A percentile compares a stretch with the other conserved stretches of the same genome.
Evolutionary conservation across 176 grass and related monocot genomes (phyloP).

Genomic region (Coix lacrymajobi): DNA sequence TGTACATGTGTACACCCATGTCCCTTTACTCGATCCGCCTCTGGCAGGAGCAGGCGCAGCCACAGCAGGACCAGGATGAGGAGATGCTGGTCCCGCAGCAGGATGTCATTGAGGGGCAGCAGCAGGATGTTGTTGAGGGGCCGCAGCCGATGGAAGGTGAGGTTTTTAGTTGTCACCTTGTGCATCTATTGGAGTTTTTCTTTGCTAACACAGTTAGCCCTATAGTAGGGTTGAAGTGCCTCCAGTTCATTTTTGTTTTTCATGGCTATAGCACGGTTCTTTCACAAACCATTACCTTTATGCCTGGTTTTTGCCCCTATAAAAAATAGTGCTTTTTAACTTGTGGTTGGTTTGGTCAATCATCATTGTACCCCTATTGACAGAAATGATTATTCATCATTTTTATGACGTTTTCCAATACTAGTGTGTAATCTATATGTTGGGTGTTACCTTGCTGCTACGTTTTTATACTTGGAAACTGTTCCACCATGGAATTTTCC

Average conservation of each 20-base stretch:
- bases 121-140: slow-evolving; percentile 40
- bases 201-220: not conserved
- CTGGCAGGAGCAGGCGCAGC: slow-evolving; percentile 38
- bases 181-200: not conserved
- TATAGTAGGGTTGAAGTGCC: not conserved
- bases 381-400: not conserved
- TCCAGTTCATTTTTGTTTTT: not conserved
- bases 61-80: slow-evolving; percentile 43
- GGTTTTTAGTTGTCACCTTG: not conserved
- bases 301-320: not conserved
- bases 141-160: slow-evolving; percentile 67
- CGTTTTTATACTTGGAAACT: not conserved
- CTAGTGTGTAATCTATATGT: not conserved
- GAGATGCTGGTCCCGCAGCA: slow-evolving; percentile 57
- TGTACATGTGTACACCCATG: too few species aligned
- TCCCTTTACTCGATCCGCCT: too few species aligned
- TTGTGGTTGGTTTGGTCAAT: not conserved
- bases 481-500: not conserved
- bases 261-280: not conserved
- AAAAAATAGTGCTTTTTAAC: not conserved
- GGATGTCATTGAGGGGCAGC: slow-evolving; percentile 40
- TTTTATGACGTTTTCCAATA: not conserved
- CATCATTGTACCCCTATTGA: not conserved
- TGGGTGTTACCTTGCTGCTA: not conserved
- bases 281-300: not conserved